Percentiles rank a stretch among this genome's conserved stretches.
Conservation (phyloP, 2,329 filamentous ascomycete species). For the Aspergillus luchuensis region DNA sequence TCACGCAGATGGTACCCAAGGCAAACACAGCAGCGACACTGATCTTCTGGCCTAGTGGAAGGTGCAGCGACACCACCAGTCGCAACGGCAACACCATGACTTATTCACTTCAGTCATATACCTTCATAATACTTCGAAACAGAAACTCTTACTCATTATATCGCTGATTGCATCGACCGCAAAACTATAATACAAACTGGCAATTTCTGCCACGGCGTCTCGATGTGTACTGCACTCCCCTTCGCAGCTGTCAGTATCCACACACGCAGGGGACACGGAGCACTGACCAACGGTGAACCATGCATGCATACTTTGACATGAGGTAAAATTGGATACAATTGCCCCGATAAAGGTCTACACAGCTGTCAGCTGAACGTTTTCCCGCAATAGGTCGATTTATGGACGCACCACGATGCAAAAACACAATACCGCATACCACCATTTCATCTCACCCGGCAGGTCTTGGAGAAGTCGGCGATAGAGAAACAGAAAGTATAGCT, state of each 20-base stretch:
- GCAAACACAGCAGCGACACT: not conserved
- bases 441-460: conserved; percentile 1
- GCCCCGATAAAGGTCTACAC: not conserved
- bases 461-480: not conserved
- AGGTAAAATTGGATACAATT: not conserved
- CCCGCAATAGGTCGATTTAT: not conserved
- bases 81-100: not conserved
- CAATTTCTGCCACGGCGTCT: not conserved
- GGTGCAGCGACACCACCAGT: not conserved
- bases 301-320: conserved; percentile 1
- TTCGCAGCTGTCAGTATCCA: not conserved
- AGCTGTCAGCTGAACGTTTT: not conserved
- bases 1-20: conserved; percentile 1
- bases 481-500: not conserved
- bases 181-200: not conserved
- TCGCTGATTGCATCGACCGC: not conserved
- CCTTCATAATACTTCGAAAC: accelerated
- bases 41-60: not conserved
- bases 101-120: not conserved
- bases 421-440: not conserved
- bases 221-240: not conserved
- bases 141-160: not conserved
- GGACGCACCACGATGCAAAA: not conserved
- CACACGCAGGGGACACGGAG: not conserved
- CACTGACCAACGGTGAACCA: conserved; percentile 4